Conservation (phyloP, 176 grass and related monocot genomes). For the Bolboschoenus planiculmis region DNA sequence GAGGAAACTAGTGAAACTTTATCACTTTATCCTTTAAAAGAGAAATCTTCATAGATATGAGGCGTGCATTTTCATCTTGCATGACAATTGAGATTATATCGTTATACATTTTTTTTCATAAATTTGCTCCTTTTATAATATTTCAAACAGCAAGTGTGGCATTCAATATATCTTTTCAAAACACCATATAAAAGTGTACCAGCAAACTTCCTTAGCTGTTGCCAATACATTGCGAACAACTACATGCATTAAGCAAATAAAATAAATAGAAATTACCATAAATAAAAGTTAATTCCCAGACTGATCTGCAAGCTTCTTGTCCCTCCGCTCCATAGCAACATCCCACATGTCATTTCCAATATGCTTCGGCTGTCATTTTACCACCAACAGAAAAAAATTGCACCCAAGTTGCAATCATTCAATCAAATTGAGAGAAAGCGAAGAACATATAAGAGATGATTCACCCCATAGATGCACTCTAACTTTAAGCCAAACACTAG, state of each 20-base stretch:
- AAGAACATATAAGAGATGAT: neutral
- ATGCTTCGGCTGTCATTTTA: constrained; percentile 81
- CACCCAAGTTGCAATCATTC: neutral
- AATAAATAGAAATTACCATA: constrained; percentile 2
- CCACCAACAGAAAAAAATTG: neutral
- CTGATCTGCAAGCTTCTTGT: constrained; percentile 75
- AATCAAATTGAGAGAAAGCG: neutral
- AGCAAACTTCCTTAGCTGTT: neutral
- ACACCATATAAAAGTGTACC: neutral
- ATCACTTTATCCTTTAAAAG: neutral
- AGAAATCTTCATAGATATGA: neutral
- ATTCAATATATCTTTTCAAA: neutral
- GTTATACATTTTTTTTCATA: neutral
- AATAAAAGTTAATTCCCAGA: constrained; percentile 10
- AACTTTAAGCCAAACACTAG: neutral
- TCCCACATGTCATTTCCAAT: constrained; percentile 96
- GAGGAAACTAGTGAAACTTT: neutral
- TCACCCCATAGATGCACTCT: neutral
- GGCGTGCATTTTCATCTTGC: neutral
- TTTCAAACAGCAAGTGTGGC: neutral
- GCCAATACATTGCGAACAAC: neutral
- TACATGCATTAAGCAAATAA: neutral
- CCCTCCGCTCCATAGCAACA: constrained; percentile 93
- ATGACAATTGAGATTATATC: neutral
- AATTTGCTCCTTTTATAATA: neutral